A percentile compares a stretch with the other conserved stretches of the same genome.
These are phyloP conservation scores for Entomortierella chlamydospora DNA, from an alignment of 192 early-diverging fungal genomes.

Conservation along the genomic window DNA sequence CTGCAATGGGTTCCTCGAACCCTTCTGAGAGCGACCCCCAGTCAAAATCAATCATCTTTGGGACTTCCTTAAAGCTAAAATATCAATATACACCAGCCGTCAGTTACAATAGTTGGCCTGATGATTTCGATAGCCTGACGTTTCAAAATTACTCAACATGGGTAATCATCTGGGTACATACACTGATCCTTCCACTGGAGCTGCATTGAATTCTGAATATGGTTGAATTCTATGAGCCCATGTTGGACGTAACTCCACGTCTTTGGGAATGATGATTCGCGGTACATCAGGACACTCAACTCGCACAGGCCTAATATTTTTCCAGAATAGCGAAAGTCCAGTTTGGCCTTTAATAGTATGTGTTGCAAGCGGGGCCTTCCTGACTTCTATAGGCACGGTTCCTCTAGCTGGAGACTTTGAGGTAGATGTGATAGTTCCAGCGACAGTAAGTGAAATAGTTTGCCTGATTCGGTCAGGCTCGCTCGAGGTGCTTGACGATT, in stretches of 20 bases:
- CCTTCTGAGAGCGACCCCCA: slow-evolving; percentile 41
- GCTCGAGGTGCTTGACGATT: slow-evolving; percentile 15
- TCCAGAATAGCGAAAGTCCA: slow-evolving; percentile 47
- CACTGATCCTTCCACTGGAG: slow-evolving; percentile 24
- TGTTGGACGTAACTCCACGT: slow-evolving; percentile 43
- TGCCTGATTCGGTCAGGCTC: slow-evolving; percentile 23
- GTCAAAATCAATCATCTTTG: slow-evolving; percentile 31
- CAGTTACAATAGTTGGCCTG: neutral
- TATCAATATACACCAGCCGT: neutral
- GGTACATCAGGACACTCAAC: slow-evolving; percentile 43
- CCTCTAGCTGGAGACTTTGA: slow-evolving; percentile 18
- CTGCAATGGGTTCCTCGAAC: slow-evolving; percentile 27
- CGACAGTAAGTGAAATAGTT: slow-evolving; percentile 37
- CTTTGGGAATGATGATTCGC: slow-evolving; percentile 42
- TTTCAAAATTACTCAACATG: too few species aligned
- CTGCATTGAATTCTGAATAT: neutral
- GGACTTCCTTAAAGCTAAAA: slow-evolving; percentile 35
- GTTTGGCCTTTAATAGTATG: slow-evolving; percentile 30
- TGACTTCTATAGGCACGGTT: slow-evolving; percentile 39
- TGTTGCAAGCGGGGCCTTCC: slow-evolving; percentile 30
- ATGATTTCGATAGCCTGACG: too few species aligned
- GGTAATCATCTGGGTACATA: neutral
- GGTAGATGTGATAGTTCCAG: slow-evolving; percentile 14
- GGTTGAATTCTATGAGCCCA: slow-evolving; percentile 50
- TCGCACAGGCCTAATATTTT: slow-evolving; percentile 46